A percentile compares a stretch with the other conserved stretches of the same genome.
Evolutionary conservation across 2,329 filamentous ascomycete species (phyloP).

Genomic region (Curvularia hawaiiensis): DNA sequence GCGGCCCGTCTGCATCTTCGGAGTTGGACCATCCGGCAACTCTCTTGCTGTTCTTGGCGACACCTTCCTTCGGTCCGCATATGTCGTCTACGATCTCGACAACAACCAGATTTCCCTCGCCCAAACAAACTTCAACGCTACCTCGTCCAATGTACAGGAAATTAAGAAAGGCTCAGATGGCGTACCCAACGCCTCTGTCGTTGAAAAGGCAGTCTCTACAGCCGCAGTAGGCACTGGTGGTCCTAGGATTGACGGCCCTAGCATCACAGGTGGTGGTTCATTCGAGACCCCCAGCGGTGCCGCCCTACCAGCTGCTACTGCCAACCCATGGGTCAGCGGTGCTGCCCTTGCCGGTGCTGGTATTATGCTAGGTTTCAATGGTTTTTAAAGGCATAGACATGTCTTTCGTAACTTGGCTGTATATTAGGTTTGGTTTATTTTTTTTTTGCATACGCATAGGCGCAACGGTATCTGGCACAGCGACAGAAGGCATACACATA

Average conservation of each 20-base stretch:
- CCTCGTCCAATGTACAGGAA: conserved; percentile 56
- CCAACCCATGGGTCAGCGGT: conserved; percentile 38
- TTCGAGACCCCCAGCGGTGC: conserved; percentile 16
- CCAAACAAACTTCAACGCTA: conserved; percentile 65
- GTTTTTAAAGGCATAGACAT: conserved; percentile 28
- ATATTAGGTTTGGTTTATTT: conserved; percentile 6
- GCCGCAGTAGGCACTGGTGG: conserved; percentile 52
- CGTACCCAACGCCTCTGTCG: conserved; percentile 60
- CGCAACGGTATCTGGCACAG: not conserved
- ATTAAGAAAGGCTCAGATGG: conserved; percentile 56
- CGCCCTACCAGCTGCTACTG: conserved; percentile 30
- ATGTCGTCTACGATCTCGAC: conserved; percentile 65
- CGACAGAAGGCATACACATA: not conserved
- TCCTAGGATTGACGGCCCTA: conserved; percentile 48
- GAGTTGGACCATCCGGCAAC: conserved; percentile 56
- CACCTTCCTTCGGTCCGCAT: conserved; percentile 66
- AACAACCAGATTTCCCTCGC: conserved; percentile 67
- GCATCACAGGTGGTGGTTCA: conserved; percentile 19
- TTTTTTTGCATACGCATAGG: conserved; percentile 1
- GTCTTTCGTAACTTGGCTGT: conserved; percentile 13
- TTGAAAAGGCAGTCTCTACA: conserved; percentile 57
- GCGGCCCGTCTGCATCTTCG: conserved; percentile 53
- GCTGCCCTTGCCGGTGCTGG: conserved; percentile 40
- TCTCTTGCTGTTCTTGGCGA: conserved; percentile 62
- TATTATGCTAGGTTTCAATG: conserved; percentile 40